A percentile compares a stretch with the other conserved stretches of the same genome.
Evolutionary conservation across 2,329 filamentous ascomycete genomes (phyloP).

Genomic region (Epichloe festucae): DNA sequence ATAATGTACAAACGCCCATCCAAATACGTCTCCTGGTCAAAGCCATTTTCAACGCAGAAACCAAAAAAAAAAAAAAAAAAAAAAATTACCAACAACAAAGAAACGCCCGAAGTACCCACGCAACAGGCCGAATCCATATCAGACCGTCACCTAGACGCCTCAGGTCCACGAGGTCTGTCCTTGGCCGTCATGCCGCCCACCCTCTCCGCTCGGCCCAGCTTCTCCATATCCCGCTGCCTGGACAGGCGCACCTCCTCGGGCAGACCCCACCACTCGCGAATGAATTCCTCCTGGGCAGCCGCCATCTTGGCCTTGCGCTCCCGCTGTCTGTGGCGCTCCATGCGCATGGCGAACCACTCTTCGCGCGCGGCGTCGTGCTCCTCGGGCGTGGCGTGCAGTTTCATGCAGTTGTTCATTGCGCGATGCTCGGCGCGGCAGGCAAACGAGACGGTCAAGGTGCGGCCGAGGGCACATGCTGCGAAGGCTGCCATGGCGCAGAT

Average conservation of each 20-base stretch:
- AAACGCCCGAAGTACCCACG: neutral
- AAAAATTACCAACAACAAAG: neutral
- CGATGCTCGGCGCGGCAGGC: conserved; percentile 67
- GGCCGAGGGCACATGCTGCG: conserved; percentile 74
- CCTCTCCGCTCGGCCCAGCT: conserved; percentile 35
- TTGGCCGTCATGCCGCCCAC: conserved; percentile 39
- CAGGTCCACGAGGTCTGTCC: conserved; percentile 11
- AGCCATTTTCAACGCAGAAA: neutral
- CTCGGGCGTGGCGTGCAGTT: conserved; percentile 66
- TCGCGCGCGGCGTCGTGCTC: conserved; percentile 81
- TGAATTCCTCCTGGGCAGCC: conserved; percentile 50
- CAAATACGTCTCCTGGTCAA: neutral
- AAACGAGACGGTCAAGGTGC: conserved; percentile 80
- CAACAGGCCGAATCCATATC: neutral
- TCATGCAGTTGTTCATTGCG: conserved; percentile 91
- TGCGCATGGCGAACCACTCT: conserved; percentile 78
- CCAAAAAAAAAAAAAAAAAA: neutral
- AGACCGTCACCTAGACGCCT: conserved; percentile 1
- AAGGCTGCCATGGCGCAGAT: conserved; percentile 42
- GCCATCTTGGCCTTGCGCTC: conserved; percentile 49
- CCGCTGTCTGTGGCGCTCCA: conserved; percentile 55
- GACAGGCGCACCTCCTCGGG: conserved; percentile 41
- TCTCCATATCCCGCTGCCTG: conserved; percentile 37
- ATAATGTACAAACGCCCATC: neutral
- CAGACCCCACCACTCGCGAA: conserved; percentile 55